Conservation (phyloP, 208 protist species). For the Crithidia brevicula region DNA sequence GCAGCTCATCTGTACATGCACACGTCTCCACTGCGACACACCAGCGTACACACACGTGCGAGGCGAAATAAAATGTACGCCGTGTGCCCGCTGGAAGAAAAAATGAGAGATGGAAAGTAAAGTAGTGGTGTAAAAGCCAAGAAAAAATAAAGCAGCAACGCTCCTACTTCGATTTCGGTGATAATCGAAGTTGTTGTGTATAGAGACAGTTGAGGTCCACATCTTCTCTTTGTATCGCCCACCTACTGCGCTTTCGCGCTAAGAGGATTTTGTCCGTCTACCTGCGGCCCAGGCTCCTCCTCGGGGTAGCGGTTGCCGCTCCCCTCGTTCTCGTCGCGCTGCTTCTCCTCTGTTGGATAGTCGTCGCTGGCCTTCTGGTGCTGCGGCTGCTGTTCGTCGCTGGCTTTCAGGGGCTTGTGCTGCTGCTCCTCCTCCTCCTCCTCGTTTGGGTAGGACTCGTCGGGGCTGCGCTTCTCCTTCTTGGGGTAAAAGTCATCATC, state of each 20-base stretch:
- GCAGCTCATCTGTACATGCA: conserved; percentile 9
- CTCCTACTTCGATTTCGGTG: no score
- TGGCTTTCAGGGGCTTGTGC: no score
- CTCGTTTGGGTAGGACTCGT: conserved; percentile 4
- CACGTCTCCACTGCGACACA: neutral
- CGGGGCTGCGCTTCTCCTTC: conserved; percentile 11
- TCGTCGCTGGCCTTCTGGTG: neutral
- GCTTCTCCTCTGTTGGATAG: conserved; percentile 4
- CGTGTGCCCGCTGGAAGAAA: no score
- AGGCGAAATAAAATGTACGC: no score
- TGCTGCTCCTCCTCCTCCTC: neutral
- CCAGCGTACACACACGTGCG: neutral
- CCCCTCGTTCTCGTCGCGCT: neutral
- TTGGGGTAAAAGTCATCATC: conserved; percentile 22
- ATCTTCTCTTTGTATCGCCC: neutral
- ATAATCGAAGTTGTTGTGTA: no score
- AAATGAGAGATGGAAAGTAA: neutral
- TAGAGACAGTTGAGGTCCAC: neutral
- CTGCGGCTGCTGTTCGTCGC: neutral
- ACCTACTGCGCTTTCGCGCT: conserved; percentile 5
- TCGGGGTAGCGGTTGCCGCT: conserved; percentile 12
- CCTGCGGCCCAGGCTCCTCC: conserved; percentile 2
- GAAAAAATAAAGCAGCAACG: neutral
- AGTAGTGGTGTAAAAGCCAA: no score
- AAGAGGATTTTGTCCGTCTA: conserved; percentile 15